Evolutionary conservation across 371 early-diverging fungal species (phyloP), one percentile per base, ranked within the genome.

Genomic region (Mortierella sp.): DNA sequence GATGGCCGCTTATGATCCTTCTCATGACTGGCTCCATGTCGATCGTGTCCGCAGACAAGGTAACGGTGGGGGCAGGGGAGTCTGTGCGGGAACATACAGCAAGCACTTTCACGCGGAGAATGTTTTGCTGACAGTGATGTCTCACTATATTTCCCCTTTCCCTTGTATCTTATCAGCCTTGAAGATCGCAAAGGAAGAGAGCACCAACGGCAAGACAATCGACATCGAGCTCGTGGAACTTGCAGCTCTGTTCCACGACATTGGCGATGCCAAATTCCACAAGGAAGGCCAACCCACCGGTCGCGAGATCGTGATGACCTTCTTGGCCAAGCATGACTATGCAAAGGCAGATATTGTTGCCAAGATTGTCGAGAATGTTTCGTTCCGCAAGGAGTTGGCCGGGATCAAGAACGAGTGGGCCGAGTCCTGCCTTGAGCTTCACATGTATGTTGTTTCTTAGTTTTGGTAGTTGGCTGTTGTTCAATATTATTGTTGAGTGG

Each of bases 1-100:
- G 76, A 95, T 95, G 95, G 83, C 87, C 48, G 87, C 82, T 6
- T 92, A 92, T 58, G 95, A 95, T 76, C 93, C 95, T 49, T 95
- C 96, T 1, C 96, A 96, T 88, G 96, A 96, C 86, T 94, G 91
- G 90, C 79, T 91, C 18, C 96, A 96, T 88, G 93, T 96, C 24
- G 91, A 95, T 65, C 92, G 96, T 35, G 96, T 96, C 2, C 89
- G 91, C n/a, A 79, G 90, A 29, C 85, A 91, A 65, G 96, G 93
- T 93, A 29, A 43, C 3, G 60, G 3, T 51, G 6, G 7, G 1
- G 12, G 16, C 16, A 32, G 60, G n/a, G 21, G n/a, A 7, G 27
- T 27, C 58, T 58, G 58, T 27, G 58, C 58, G 58, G 27, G 0
- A 58, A 41, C 41, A 41, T 41, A 41, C 41, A 41, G 7, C 4